Conservation (phyloP, 345 rosid species). For the Eucalyptus virginea region DNA sequence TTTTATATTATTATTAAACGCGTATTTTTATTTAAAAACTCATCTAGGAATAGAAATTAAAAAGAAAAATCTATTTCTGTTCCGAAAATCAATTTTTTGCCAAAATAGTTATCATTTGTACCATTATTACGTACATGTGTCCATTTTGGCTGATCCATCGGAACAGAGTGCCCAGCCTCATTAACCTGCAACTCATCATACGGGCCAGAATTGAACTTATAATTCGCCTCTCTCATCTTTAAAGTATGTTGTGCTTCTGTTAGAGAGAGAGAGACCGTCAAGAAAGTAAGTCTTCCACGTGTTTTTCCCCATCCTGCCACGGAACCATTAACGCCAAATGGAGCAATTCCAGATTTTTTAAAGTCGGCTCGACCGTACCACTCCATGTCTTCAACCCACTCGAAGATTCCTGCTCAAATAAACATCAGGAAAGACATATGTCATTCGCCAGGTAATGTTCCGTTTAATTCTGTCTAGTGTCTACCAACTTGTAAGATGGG, state of each 20-base stretch:
- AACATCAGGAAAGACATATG: neutral
- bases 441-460: neutral
- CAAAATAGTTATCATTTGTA: no score
- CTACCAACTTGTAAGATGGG: neutral
- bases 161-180: slow-evolving; percentile 79
- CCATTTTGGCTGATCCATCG: slow-evolving; percentile 85
- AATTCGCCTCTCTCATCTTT: neutral
- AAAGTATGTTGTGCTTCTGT: neutral
- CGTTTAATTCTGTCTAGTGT: no score
- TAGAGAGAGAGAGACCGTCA: slow-evolving; percentile 37
- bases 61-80: no score
- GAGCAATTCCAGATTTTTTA: slow-evolving; percentile 24
- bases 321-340: slow-evolving; percentile 43
- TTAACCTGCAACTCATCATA: slow-evolving; percentile 30
- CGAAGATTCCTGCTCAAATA: slow-evolving; percentile 50
- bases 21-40: no score
- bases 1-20: no score
- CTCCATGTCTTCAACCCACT: slow-evolving; percentile 66
- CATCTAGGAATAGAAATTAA: no score
- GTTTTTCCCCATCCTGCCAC: slow-evolving; percentile 48
- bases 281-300: slow-evolving; percentile 60
- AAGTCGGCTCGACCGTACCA: slow-evolving; percentile 56
- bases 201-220: neutral
- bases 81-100: no score
- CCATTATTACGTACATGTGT: no score